phyloP scores from a whole-genome alignment of 768 basidiomycete species.

The Leucosporidium yakuticum region DNA sequence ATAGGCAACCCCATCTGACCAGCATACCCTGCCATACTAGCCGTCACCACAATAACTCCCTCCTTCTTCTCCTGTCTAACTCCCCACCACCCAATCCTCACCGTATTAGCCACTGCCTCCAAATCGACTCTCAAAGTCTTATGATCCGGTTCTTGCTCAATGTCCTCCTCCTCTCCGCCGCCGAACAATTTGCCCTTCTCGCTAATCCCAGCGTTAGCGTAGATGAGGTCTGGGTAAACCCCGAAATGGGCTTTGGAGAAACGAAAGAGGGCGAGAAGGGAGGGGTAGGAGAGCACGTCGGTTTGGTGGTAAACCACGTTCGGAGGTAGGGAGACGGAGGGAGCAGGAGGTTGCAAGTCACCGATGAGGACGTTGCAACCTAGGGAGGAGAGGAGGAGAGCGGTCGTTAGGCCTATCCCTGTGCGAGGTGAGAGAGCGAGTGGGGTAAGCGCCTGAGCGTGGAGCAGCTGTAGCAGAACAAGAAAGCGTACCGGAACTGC shows the following conservation, averaged over 20 bases:
- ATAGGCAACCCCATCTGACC: not conserved
- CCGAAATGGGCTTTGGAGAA: not conserved
- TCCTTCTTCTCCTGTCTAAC: not conserved
- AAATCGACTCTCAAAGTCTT: not conserved
- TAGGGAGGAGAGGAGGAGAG: not conserved
- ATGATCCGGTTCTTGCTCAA: not conserved
- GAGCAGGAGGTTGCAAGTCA: not conserved
- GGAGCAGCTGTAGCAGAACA: not conserved
- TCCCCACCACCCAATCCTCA: slow-evolving; percentile 2
- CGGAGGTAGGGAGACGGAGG: not conserved
- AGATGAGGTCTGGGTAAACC: not conserved
- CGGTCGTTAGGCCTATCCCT: not conserved
- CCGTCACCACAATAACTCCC: not conserved
- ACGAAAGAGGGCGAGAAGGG: not conserved
- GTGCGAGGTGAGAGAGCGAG: not conserved
- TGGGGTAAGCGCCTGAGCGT: not conserved
- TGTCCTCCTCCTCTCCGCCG: not conserved
- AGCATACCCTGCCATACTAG: not conserved
- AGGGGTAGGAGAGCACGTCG: slow-evolving; percentile 1
- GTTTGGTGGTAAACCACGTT: not conserved
- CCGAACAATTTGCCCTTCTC: not conserved
- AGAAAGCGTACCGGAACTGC: not conserved
- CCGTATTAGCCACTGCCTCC: not conserved
- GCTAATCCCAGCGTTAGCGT: not conserved
- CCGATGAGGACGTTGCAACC: slow-evolving; percentile 2